A percentile compares a stretch with the other conserved stretches of the same genome.
These are phyloP conservation scores for Teunomyces pallodes DNA, from an alignment of 805 yeast genomes.

Conservation along the genomic window DNA sequence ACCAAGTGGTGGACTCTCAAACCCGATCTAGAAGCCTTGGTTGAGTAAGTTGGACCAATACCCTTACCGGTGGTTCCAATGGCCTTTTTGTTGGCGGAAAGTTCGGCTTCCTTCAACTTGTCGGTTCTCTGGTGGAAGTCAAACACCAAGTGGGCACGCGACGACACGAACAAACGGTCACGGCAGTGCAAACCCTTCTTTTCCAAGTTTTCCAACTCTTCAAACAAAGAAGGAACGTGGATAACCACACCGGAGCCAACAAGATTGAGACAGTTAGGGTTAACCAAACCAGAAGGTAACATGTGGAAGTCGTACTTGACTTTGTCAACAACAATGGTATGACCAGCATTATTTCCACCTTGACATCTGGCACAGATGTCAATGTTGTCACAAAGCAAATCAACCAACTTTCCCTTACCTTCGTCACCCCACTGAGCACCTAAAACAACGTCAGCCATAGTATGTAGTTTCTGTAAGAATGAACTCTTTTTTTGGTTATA, in stretches of 20 bases:
- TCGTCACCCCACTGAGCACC: conserved; percentile 99
- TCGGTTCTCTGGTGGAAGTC: conserved; percentile 98
- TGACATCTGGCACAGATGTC: conserved; percentile 97
- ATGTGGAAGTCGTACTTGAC: conserved; percentile 96
- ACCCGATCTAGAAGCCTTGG: conserved; percentile 96
- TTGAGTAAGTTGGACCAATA: conserved; percentile 96
- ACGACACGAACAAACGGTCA: conserved; percentile 80
- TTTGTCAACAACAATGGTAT: conserved; percentile 89
- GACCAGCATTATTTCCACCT: conserved; percentile 99
- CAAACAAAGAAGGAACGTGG: conserved; percentile 89
- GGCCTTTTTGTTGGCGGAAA: conserved; percentile 72
- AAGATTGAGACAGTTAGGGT: conserved; percentile 84
- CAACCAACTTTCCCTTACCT: conserved; percentile 98
- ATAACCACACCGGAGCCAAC: conserved; percentile 96
- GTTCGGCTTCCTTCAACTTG: conserved; percentile 90
- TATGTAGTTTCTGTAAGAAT: not conserved
- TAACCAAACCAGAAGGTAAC: conserved; percentile 97
- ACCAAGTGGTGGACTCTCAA: conserved; percentile 95
- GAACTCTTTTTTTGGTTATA: not conserved
- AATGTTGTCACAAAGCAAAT: conserved; percentile 87
- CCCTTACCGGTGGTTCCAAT: conserved; percentile 99
- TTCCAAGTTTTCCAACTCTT: conserved; percentile 79
- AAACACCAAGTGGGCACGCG: conserved; percentile 94
- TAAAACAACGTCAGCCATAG: conserved; percentile 86
- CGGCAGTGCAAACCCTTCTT: conserved; percentile 75